These are phyloP conservation scores for Alternaria gansuensis DNA, from an alignment of 2,329 filamentous ascomycete genomes.

Conservation along the genomic window DNA sequence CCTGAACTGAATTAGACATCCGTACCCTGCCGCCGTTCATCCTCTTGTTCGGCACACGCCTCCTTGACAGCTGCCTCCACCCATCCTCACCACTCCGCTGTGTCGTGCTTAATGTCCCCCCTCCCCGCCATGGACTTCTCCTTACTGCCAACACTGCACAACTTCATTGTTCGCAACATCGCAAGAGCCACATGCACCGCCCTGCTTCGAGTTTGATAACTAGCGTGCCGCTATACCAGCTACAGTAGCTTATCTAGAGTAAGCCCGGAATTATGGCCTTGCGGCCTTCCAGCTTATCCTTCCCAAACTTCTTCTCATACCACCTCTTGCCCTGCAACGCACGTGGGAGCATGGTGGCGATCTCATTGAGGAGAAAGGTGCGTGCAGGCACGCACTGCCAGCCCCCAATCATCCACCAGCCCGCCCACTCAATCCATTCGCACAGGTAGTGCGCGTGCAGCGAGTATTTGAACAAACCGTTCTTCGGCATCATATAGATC, in stretches of 20 bases:
- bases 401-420: conserved; percentile 80
- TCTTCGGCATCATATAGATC: conserved; percentile 85
- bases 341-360: conserved; percentile 88
- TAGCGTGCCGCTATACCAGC: conserved; percentile 1
- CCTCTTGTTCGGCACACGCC: not conserved
- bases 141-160: conserved; percentile 10
- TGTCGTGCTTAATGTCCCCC: conserved; percentile 23
- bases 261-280: conserved; percentile 76
- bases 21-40: conserved; percentile 5
- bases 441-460: conserved; percentile 94
- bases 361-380: conserved; percentile 84
- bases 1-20: conserved; percentile 8
- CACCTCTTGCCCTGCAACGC: conserved; percentile 82
- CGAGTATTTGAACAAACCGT: conserved; percentile 81
- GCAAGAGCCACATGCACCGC: not conserved
- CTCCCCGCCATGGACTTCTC: not conserved
- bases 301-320: conserved; percentile 89
- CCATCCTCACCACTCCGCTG: not conserved
- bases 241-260: conserved; percentile 48
- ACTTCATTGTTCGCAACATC: conserved; percentile 3
- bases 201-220: conserved; percentile 5
- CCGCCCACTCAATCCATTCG: conserved; percentile 96
- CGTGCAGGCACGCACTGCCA: conserved; percentile 76
- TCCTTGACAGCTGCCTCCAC: not conserved
- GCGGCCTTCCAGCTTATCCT: conserved; percentile 76